Base-by-base conservation (phyloP, 1,139 yeast species). In the Zygosaccharomyces sapae region DNA sequence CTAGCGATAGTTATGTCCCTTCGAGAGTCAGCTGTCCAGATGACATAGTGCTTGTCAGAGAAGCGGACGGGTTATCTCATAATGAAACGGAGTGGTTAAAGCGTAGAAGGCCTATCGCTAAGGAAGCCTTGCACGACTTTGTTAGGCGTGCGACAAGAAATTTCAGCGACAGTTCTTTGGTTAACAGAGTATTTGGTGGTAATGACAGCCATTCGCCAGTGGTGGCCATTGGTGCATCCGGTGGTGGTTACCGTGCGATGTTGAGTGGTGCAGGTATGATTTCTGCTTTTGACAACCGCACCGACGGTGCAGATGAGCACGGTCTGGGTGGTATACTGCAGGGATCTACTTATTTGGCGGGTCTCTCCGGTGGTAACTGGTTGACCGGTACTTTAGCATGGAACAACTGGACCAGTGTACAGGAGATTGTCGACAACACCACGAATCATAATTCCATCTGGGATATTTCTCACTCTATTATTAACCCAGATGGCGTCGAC, bases 201-300 rank as follows among this genome's bases (percentile, higher is more conserved):
- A 44, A 38, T 31, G 31, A 44, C 33, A 46, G 41, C 19, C 44
- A 50, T 33, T 48, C 52, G 8, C 65, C 65, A 29, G 58, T 52
- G 45, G 72, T 87, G 45, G 96, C 83, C 3, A 62, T 87, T 13
- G 88, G 95, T 2, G 84, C 86, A 63, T 80, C 90, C 3, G 96
- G 97, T 31, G 97, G 97, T 60, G 95, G 96, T 2, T 88, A 86
- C 67, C 76, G 96, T 48, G 95, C 96, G 38, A 86, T 87, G 95
- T 70, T 88, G 41, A 69, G 74, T 48, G 96, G 95, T 8, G 96
- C 95, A 1, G 96, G 96, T 27, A 81, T 82, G 63, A 67, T 87
- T 36, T 70, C 89, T 7, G 96, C 90, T 1, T 66, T 86, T 45
- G 97, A 88, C 63, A 76, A 78, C 56, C 73, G 95, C 57, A 83